Base-by-base conservation (phyloP, 305 asterid species). In the Euphrasia arctica region DNA sequence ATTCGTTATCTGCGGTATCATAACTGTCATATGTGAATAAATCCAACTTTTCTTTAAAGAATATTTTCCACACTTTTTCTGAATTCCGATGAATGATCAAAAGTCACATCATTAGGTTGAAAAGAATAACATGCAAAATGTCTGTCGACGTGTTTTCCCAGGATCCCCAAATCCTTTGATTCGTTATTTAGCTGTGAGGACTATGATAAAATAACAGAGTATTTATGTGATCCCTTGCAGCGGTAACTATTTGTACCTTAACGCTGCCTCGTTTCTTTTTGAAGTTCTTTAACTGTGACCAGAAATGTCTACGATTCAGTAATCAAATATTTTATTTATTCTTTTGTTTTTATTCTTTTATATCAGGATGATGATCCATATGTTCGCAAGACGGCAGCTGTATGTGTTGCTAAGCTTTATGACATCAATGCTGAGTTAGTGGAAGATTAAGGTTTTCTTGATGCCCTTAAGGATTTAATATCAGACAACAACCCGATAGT, bases 401-500 rank as follows among this genome's bases (percentile, higher is more conserved):
- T 93, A 68, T 93, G 99, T 78, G 99, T 93, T 76, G 97, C 97
- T 77, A 93, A 93, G 76, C 99, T 90, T 70, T 90, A 84, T 72
- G 95, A 93, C 80, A 93, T 25, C 64, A 93, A 93, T 79, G 99
- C 97, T 27, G 99, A 90, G 85, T 80, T 93, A 69, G 97, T 93
- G 66, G 99, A 93, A 78, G 97, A 90, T 78, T 82, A 97, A 80
- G 99, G 97, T 63, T 93, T 93, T 75, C 77, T 90, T 75, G 97
- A 90, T 72, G 97, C 95, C 71, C 95, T 93, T 67, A 93, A 88
- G 82, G 99, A 93, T 81, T 83, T 93, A 70, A 93, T 93, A 80
- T 90, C 97, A 54, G 99, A 93, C 84, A 93, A 90, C 75, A 93
- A 93, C 50, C 97, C 99, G 29, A 93, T 93, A 96, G 97, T 93